A percentile compares a stretch with the other conserved stretches of the same genome.
These are phyloP conservation scores for Manihot esculenta DNA, from an alignment of 441 rosid species.

Conservation along the genomic window DNA sequence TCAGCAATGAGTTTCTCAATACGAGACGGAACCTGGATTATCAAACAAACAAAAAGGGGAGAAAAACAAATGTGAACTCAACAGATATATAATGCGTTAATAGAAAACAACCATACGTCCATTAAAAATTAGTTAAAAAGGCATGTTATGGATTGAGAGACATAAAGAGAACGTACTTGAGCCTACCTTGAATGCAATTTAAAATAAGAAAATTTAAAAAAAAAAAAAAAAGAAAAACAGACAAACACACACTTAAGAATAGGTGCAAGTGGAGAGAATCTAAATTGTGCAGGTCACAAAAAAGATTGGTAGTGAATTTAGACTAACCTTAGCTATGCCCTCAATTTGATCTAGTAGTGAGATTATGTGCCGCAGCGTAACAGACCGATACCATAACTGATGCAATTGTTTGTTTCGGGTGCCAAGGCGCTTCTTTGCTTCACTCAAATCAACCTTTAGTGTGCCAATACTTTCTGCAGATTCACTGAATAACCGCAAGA, in stretches of 20 bases:
- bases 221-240: no score
- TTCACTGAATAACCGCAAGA: constrained; percentile 91
- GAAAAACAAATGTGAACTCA: background rate
- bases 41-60: constrained; percentile 23
- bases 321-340: constrained; percentile 93
- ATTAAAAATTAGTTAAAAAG: background rate
- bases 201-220: no score
- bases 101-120: no score
- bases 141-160: background rate
- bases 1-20: constrained; percentile 93
- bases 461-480: constrained; percentile 73
- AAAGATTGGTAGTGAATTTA: constrained; percentile 8
- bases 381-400: constrained; percentile 99
- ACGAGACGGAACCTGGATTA: constrained; percentile 85
- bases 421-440: constrained; percentile 84
- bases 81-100: constrained; percentile 1
- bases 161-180: background rate
- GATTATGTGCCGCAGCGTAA: constrained; percentile 94
- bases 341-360: constrained; percentile 93
- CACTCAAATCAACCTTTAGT: constrained; percentile 85
- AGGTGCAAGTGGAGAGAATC: background rate
- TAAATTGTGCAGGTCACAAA: background rate
- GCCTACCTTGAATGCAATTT: no score
- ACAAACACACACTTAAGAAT: no score
- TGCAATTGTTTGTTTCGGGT: constrained; percentile 93